Conservation (phyloP, 805 yeast genomes). For the Wickerhamomyces mucosus region DNA sequence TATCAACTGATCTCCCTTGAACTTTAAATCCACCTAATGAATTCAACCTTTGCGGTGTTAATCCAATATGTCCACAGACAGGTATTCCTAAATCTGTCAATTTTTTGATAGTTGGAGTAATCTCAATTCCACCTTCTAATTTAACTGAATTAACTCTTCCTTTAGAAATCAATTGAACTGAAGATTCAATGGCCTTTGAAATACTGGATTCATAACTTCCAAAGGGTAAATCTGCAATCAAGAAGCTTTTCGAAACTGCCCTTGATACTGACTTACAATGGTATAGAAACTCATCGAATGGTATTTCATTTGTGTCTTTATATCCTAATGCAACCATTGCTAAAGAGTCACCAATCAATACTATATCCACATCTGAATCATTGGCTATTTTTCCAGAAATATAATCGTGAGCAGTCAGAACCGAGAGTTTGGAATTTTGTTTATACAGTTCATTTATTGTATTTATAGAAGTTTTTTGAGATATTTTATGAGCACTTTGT, state of each 20-base stretch:
- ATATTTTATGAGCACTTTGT: too few species aligned
- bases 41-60: constrained; percentile 82
- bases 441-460: too few species aligned
- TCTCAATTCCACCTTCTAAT: constrained; percentile 69
- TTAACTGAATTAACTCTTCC: constrained; percentile 66
- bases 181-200: constrained; percentile 51
- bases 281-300: constrained; percentile 70
- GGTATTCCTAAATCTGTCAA: constrained; percentile 71
- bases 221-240: constrained; percentile 83
- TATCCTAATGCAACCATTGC: constrained; percentile 90
- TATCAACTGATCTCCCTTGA: constrained; percentile 55
- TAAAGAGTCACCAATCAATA: constrained; percentile 84
- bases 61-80: constrained; percentile 84
- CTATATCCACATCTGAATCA: constrained; percentile 53
- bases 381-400: constrained; percentile 68
- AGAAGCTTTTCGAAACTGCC: constrained; percentile 53
- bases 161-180: constrained; percentile 42
- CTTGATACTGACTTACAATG: constrained; percentile 70
- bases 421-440: constrained; percentile 40
- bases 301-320: constrained; percentile 61
- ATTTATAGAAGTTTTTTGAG: too few species aligned
- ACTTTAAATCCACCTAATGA: constrained; percentile 80
- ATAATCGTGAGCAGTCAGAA: constrained; percentile 83
- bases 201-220: constrained; percentile 69
- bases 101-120: constrained; percentile 41